Evolutionary conservation across 1,284 basidiomycete genomes (phyloP).

Genomic region (Inonotus obliquus): DNA sequence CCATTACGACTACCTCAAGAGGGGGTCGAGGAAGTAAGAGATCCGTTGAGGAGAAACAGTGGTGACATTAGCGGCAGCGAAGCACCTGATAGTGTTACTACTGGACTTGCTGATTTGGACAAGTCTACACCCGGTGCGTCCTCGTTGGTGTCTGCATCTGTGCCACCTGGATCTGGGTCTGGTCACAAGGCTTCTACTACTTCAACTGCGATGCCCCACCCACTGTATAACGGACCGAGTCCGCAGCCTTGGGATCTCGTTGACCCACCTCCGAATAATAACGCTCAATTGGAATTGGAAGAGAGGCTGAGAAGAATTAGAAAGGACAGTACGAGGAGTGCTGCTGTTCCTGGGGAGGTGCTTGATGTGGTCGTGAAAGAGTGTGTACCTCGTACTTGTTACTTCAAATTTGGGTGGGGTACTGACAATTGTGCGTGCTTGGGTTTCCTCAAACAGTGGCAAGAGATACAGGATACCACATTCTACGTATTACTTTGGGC

Average conservation of each 20-base stretch:
- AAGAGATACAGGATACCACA: slow-evolving; percentile 45
- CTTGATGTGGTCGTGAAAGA: slow-evolving; percentile 12
- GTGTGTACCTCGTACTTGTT: slow-evolving; percentile 1
- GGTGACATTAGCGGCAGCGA: background rate
- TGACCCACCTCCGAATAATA: slow-evolving; percentile 11
- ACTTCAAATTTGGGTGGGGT: background rate
- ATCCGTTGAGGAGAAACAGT: background rate
- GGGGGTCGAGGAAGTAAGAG: background rate
- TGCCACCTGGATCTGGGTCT: background rate
- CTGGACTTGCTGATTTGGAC: background rate
- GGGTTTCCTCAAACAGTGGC: slow-evolving; percentile 4
- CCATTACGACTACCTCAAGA: too few relatives aligned
- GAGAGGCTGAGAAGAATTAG: slow-evolving; percentile 6
- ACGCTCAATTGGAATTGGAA: background rate
- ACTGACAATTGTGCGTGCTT: background rate
- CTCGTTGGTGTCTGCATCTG: background rate
- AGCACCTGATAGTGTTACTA: too few relatives aligned
- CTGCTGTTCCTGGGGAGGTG: background rate
- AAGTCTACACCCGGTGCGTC: background rate
- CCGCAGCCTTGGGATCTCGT: slow-evolving; percentile 16
- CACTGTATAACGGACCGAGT: background rate
- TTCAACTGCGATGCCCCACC: background rate
- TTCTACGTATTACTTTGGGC: slow-evolving; percentile 81
- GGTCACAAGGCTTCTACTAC: background rate
- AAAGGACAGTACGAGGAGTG: slow-evolving; percentile 8